Base-by-base conservation (phyloP, 495 filamentous ascomycete species). In the Penicillium crystallinum region DNA sequence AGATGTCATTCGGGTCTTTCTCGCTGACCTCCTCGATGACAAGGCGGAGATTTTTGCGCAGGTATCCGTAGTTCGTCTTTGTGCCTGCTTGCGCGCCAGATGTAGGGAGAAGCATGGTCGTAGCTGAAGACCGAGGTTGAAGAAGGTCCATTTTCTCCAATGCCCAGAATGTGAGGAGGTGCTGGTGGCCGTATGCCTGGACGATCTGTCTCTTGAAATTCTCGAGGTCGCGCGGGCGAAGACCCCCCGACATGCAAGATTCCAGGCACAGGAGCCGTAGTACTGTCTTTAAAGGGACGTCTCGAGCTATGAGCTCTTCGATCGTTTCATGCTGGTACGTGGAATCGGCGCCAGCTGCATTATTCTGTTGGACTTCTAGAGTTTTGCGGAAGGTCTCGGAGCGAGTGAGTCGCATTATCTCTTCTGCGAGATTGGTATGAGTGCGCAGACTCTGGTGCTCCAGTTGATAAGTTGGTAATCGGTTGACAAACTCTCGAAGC, bases 11-110 rank as follows among this genome's bases (percentile, higher is more conserved):
- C 8, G 95, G 95, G n/a, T 96, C 89, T 39, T 91, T 84, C 66
- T 97, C 95, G 63, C 95, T 91, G 51, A 97, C 91, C 66, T 99
- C 95, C 66, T 97, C 92, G 46, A 96, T 86, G 55, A 97, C 92
- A 42, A 99, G 81, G 21, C 86, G 81, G 22, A 99, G 83, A 54
- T 82, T 81, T 64, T 90, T 90, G 29, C 95, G 86, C 11, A 97
- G 75, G 62, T 88, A 87, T 21, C 81, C 82, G 74, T 97, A 98
- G 63, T 96, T 96, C 3, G 93, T 98, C 67, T 90, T 92, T 10
- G 75, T 70, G 47, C 77, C 75, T 27, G 78, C 64, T 38, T 74
- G 69, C 14, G 75, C 76, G 30, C 83, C 85, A 4, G 80, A 74
- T 6, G 77, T 77, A 1, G 88, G 81, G 31, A 89, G 83, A 63